These are phyloP conservation scores for Phoma sp. DNA, from an alignment of 2,329 filamentous ascomycete species.

Conservation along the genomic window DNA sequence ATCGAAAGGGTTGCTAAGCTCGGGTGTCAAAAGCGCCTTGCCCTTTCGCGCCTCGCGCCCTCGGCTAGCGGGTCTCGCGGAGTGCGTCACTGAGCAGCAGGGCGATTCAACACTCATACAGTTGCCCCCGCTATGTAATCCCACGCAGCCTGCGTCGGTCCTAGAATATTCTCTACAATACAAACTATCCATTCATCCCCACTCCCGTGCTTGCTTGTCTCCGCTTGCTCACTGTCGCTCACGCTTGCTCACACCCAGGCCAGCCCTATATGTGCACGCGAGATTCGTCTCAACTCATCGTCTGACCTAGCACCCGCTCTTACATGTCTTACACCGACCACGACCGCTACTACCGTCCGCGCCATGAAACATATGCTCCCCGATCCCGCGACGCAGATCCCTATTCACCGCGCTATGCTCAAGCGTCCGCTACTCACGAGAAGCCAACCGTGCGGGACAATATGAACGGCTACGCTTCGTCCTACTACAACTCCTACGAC, in stretches of 20 bases:
- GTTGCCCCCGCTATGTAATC: conserved; percentile 16
- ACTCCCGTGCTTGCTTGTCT: background rate
- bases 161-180: conserved; percentile 11
- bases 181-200: background rate
- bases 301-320: conserved; percentile 11
- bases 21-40: conserved; percentile 8
- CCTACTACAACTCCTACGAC: conserved; percentile 26
- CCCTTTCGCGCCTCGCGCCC: conserved; percentile 1
- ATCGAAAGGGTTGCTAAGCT: conserved; percentile 4
- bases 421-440: conserved; percentile 3
- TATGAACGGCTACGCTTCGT: conserved; percentile 24
- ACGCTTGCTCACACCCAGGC: background rate
- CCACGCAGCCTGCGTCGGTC: background rate
- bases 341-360: conserved; percentile 27
- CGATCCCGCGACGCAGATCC: conserved; percentile 31
- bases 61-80: conserved; percentile 1
- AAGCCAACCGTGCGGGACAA: conserved; percentile 13
- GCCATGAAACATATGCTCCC: conserved; percentile 11
- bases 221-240: background rate
- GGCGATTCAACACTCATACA: conserved; percentile 12
- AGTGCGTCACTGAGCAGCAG: conserved; percentile 16
- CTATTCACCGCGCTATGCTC: conserved; percentile 8
- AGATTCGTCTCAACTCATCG: conserved; percentile 3
- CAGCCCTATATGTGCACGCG: conserved; percentile 11
- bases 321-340: conserved; percentile 36